A percentile compares a stretch with the other conserved stretches of the same genome.
Evolutionary conservation across 2,329 filamentous ascomycete species (phyloP).

Genomic region (Karstenula rhodostoma): DNA sequence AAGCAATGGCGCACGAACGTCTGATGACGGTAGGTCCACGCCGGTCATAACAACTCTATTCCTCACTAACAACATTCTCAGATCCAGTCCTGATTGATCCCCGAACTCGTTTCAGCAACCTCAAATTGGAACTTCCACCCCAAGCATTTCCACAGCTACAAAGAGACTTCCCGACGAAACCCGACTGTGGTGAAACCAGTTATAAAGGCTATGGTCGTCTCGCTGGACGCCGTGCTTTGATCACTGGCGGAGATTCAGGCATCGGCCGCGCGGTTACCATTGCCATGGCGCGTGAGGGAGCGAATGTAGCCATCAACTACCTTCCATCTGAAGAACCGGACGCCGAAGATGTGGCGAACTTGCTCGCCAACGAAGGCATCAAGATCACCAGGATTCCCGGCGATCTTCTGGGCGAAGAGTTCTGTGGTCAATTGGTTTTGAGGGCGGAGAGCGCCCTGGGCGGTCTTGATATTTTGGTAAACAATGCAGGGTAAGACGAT

Average conservation of each 20-base stretch:
- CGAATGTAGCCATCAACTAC: constrained; percentile 19
- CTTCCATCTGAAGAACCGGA: constrained; percentile 15
- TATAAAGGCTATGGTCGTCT: constrained; percentile 43
- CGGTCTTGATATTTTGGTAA: constrained; percentile 20
- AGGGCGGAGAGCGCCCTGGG: constrained; percentile 15
- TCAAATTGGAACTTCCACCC: constrained; percentile 12
- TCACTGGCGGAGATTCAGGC: constrained; percentile 26
- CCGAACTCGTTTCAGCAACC: constrained; percentile 12
- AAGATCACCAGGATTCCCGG: constrained; percentile 17
- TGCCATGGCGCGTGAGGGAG: constrained; percentile 17
- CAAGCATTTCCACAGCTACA: constrained; percentile 7
- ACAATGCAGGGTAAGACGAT: constrained; percentile 16
- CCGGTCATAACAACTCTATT: neutral
- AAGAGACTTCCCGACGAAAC: constrained; percentile 12
- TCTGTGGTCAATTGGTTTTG: constrained; percentile 12
- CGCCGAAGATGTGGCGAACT: constrained; percentile 14
- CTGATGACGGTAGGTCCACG: neutral
- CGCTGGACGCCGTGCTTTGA: constrained; percentile 31
- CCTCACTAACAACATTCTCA: neutral
- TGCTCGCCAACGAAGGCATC: constrained; percentile 17
- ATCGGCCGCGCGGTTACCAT: constrained; percentile 22
- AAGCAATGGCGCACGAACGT: neutral
- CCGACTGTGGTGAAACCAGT: constrained; percentile 16
- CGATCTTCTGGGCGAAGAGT: constrained; percentile 17
- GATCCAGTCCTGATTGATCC: constrained; percentile 13